Evolutionary conservation across 768 basidiomycete species (phyloP).

Genomic region (Peribolospora kevripleyi): DNA sequence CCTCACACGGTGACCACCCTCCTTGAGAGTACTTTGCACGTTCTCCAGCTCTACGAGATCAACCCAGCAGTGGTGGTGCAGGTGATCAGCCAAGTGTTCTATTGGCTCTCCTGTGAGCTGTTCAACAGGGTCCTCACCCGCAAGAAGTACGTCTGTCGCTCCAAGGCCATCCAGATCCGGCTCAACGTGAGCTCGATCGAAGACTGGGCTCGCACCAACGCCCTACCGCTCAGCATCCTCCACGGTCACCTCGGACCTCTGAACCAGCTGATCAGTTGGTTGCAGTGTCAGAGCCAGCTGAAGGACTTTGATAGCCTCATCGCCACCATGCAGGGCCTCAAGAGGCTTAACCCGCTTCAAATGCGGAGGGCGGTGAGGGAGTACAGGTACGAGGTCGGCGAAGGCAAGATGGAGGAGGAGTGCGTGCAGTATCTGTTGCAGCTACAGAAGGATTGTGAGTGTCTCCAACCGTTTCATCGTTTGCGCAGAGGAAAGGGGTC

Average conservation of each 20-base stretch:
- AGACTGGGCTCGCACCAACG: conserved; percentile 69
- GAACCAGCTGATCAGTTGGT: conserved; percentile 58
- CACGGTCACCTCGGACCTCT: conserved; percentile 56
- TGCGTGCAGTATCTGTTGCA: conserved; percentile 83
- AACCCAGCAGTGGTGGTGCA: conserved; percentile 68
- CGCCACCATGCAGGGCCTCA: conserved; percentile 68
- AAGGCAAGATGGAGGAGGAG: conserved; percentile 79
- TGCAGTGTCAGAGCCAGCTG: conserved; percentile 69
- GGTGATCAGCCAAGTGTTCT: conserved; percentile 91
- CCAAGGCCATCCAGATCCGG: conserved; percentile 65
- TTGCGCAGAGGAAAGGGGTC: background rate
- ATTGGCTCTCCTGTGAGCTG: conserved; percentile 75
- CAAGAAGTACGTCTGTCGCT: conserved; percentile 84
- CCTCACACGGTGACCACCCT: conserved; percentile 44
- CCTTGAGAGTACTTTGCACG: conserved; percentile 57
- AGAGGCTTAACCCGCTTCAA: conserved; percentile 73
- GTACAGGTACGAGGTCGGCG: conserved; percentile 65
- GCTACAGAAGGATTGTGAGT: conserved; percentile 92
- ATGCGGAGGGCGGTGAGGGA: conserved; percentile 86
- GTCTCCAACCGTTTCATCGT: conserved; percentile 13
- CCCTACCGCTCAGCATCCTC: conserved; percentile 51
- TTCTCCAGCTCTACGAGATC: conserved; percentile 63
- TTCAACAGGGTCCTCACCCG: conserved; percentile 25
- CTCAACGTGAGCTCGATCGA: conserved; percentile 66
- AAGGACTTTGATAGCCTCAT: conserved; percentile 67